A percentile compares a stretch with the other conserved stretches of the same genome.
Conservation (phyloP, 2,329 filamentous ascomycete species). For the Drechmeria coniospora region DNA sequence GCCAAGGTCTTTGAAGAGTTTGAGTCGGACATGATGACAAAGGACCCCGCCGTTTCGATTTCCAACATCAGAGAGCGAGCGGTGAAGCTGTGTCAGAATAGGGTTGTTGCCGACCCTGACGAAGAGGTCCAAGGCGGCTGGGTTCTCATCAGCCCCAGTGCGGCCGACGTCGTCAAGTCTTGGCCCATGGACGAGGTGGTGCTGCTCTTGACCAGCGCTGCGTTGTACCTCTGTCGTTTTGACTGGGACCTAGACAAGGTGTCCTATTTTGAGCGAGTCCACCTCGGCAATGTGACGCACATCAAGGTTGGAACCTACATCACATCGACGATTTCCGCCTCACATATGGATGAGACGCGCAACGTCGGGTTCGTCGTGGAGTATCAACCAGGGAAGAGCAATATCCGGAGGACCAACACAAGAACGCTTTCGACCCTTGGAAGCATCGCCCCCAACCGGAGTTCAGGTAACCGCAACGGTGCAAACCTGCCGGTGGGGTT, state of each 20-base stretch:
- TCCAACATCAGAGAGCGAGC: slow-evolving; percentile 72
- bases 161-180: slow-evolving; percentile 52
- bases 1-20: slow-evolving; percentile 85
- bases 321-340: slow-evolving; percentile 66
- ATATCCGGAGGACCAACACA: slow-evolving; percentile 71
- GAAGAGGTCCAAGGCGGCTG: slow-evolving; percentile 84
- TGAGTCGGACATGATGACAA: slow-evolving; percentile 80
- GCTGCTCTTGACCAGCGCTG: slow-evolving; percentile 68
- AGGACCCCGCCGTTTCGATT: slow-evolving; percentile 81
- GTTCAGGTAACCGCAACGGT: slow-evolving; percentile 8
- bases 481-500: slow-evolving; percentile 18
- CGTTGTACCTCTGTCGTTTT: slow-evolving; percentile 78
- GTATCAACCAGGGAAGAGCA: slow-evolving; percentile 56
- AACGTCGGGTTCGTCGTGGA: slow-evolving; percentile 76
- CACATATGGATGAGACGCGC: slow-evolving; percentile 59
- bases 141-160: slow-evolving; percentile 67
- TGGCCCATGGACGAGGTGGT: slow-evolving; percentile 79
- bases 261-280: slow-evolving; percentile 75
- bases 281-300: slow-evolving; percentile 54
- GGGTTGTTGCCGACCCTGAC: slow-evolving; percentile 67
- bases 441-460: slow-evolving; percentile 13
- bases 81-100: slow-evolving; percentile 74
- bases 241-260: slow-evolving; percentile 96
- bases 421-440: slow-evolving; percentile 51
- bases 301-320: slow-evolving; percentile 80